Base-by-base conservation (phyloP, 371 early-diverging fungal species). In the Mortierella polycephala region DNA sequence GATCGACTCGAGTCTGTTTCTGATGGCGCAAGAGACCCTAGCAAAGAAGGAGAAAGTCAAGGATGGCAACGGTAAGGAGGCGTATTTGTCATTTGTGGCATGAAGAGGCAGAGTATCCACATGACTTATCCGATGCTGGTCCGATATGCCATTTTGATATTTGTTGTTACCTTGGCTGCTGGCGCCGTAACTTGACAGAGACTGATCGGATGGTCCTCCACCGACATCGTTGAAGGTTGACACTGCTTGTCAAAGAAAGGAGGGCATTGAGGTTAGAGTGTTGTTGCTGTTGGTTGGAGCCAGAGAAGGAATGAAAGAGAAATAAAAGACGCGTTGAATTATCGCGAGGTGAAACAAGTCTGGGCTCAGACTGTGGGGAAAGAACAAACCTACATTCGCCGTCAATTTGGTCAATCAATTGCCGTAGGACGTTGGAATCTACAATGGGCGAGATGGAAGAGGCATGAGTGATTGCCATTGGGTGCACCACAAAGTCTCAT, bases 331-430 rank as follows among this genome's bases (percentile, higher is more conserved):
- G 46, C 37, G 40, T 51, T 41, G 40, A 9, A 11, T 8, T 52
- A 39, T 30, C 16, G 9, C 8, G 30, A 10, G 11, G 39, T 21
- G 49, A 21, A 41, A 47, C 6, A 44, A 47, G 23, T n/a, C 9
- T 0, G n/a, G 49, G 30, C 46, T 13, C 18, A 16, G 50, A 8
- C 30, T 30, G n/a, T 5, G 10, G 13, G 37, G 39, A 20, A 23
- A 9, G 45, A 11, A 6, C 6, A 40, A 3, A 67, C 79, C 55
- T 72, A 79, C 79, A 45, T 42, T 79, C 79, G 23, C 79, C 69
- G 23, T 79, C 79, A 55, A 79, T 79, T 46, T 79, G 79, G 49
- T 69, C 66, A 45, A 79, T 68, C 39, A 79, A 49, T 52, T 79
- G 79, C 57, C 73, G 46, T 16, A 79, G 63, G 30, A 79, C 79